Evolutionary conservation across 257 asterid species (phyloP), one percentile per base, ranked within the genome.

Genomic region (Penstemon davidsonii): DNA sequence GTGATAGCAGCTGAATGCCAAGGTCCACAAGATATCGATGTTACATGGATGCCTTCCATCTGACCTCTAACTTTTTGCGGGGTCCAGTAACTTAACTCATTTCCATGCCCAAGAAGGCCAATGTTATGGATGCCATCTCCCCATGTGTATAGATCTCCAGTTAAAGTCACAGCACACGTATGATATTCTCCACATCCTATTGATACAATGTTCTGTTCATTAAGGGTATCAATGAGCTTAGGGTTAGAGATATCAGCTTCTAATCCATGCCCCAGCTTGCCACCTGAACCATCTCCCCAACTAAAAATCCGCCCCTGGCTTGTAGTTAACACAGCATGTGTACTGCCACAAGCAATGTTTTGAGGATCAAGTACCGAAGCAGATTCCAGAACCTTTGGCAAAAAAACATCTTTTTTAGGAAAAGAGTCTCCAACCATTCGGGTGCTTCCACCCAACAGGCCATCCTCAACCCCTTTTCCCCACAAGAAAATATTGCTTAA

Each of bases 1-100:
- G 98, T 87, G 72, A 91, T 96, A 60, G 89, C 88, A 71, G 98
- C 98, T 59, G 95, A 88, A 82, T 91, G 94, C 98, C 98, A 91
- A 62, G 95, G 98, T 13, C 98, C 98, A 71, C 98, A 91, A 18
- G 96, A 79, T 79, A 91, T 86, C 7, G 81, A 88, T 46, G 96
- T 89, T 67, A 87, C 95, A 33, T 86, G 98, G 75, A 91, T 80
- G 55, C 98, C 98, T 73, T 85, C 95, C 64, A 91, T 82, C 45
- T 92, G 96, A 66, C 96, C 94, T 68, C 81, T 89, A 60, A 91
- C 95, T 80, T 91, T 85, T 81, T 82, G 89, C 18, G 98, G 98
- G 74, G 89, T 85, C 98, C 98, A 89, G 71, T 85, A 95, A 70
- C 95, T 84, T 54, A 89, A 92, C 79, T 89, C 96, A 87, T 89